These are phyloP conservation scores for Aspergillus tubingensis DNA, from an alignment of 2,329 filamentous ascomycete genomes.

Conservation along the genomic window DNA sequence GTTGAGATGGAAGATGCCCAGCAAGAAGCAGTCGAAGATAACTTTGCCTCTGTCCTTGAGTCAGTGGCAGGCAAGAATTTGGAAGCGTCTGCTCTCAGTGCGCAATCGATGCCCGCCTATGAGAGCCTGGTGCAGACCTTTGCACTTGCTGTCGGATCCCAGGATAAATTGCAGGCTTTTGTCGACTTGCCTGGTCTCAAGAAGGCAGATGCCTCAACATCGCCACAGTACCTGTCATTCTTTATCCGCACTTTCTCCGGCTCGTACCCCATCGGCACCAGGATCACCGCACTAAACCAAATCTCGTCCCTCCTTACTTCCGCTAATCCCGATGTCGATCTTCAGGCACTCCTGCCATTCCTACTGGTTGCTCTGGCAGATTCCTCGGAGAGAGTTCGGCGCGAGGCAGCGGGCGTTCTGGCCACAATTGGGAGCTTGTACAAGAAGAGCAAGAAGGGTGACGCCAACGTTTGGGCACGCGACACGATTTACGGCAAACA, in stretches of 20 bases:
- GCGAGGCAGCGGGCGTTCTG: slow-evolving; percentile 70
- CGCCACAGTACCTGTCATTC: slow-evolving; percentile 72
- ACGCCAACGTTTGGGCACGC: slow-evolving; percentile 59
- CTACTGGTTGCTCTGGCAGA: slow-evolving; percentile 74
- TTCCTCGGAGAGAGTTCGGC: slow-evolving; percentile 72
- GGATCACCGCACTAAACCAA: slow-evolving; percentile 68
- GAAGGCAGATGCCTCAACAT: slow-evolving; percentile 52
- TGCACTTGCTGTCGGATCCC: slow-evolving; percentile 33
- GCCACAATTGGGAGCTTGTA: slow-evolving; percentile 58
- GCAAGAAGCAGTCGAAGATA: slow-evolving; percentile 29
- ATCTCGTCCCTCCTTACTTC: slow-evolving; percentile 59
- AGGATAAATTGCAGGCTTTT: slow-evolving; percentile 37
- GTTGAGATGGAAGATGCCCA: slow-evolving; percentile 52
- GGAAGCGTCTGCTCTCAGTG: slow-evolving; percentile 41
- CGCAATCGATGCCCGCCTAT: slow-evolving; percentile 37
- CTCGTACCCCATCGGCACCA: slow-evolving; percentile 67
- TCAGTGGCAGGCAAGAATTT: slow-evolving; percentile 33
- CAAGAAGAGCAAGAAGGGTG: slow-evolving; percentile 47
- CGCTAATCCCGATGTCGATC: slow-evolving; percentile 57
- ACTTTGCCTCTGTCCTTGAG: slow-evolving; percentile 36
- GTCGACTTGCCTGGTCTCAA: slow-evolving; percentile 40
- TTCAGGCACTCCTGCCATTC: slow-evolving; percentile 84
- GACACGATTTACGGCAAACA: slow-evolving; percentile 65
- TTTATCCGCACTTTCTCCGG: slow-evolving; percentile 75
- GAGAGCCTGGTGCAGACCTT: slow-evolving; percentile 43